A percentile compares a stretch with the other conserved stretches of the same genome.
Conservation (phyloP, 495 filamentous ascomycete species). For the Trichoderma reesei region DNA sequence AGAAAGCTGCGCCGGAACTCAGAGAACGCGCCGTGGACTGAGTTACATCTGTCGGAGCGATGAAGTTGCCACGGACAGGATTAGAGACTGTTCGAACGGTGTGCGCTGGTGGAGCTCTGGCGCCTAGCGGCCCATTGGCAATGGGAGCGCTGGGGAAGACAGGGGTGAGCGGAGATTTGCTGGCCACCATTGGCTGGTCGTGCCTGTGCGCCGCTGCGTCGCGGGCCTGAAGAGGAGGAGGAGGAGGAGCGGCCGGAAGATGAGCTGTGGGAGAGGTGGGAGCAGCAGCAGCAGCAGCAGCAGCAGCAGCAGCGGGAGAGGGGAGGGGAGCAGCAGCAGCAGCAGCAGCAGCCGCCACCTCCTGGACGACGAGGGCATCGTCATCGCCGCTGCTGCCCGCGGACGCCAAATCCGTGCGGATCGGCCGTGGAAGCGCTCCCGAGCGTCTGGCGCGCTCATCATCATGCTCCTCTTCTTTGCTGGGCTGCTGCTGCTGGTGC, state of each 20-base stretch:
- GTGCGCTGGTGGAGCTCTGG: constrained; percentile 11
- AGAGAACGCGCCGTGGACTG: constrained; percentile 33
- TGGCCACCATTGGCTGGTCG: constrained; percentile 71
- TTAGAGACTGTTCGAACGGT: constrained; percentile 37
- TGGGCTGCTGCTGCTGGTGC: too few relatives aligned
- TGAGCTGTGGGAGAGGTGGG: too few relatives aligned
- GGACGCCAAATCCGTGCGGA: constrained; percentile 39
- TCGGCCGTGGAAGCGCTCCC: constrained; percentile 41
- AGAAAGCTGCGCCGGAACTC: constrained; percentile 36
- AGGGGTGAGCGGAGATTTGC: constrained; percentile 71
- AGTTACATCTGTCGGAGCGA: constrained; percentile 28
- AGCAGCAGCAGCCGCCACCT: too few relatives aligned
- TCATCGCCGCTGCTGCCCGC: constrained; percentile 57
- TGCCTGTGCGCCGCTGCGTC: constrained; percentile 66
- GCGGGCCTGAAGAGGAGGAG: constrained; percentile 37
- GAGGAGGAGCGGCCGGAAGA: too few relatives aligned
- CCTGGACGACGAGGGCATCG: constrained; percentile 83
- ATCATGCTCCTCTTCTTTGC: too few relatives aligned
- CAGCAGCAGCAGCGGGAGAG: too few relatives aligned
- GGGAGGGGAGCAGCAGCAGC: too few relatives aligned
- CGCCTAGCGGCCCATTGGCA: constrained; percentile 6
- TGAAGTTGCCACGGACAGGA: constrained; percentile 33
- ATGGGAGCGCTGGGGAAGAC: constrained; percentile 40
- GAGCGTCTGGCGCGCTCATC: constrained; percentile 37
- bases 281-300: too few relatives aligned